Percentiles rank a stretch among this genome's conserved stretches.
phyloP scores from a whole-genome alignment of 805 yeast genomes.

The Starmerella powellii region DNA sequence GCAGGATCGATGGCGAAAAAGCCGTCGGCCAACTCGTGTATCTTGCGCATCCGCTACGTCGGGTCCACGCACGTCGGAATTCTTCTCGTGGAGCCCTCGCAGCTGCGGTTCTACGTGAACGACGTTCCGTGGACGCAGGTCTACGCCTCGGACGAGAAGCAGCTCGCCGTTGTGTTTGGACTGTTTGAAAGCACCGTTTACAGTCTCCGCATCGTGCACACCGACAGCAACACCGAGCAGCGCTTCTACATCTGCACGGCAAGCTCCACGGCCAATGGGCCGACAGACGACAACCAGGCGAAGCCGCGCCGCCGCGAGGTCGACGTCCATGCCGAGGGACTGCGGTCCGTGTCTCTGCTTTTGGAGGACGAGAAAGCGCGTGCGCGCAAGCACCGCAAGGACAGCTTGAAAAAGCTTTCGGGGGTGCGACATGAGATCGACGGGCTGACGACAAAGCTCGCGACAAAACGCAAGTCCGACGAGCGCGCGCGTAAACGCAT shows the following conservation, averaged over 20 bases:
- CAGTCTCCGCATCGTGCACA: neutral
- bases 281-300: neutral
- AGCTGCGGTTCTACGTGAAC: slow-evolving; percentile 1
- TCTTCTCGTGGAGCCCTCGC: neutral
- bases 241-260: slow-evolving; percentile 1
- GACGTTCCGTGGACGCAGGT: slow-evolving; percentile 14
- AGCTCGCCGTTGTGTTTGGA: slow-evolving; percentile 7
- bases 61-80: slow-evolving; percentile 8
- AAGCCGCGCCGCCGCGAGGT: slow-evolving; percentile 3
- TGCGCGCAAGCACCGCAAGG: slow-evolving; percentile 13
- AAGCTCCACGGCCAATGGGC: neutral
- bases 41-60: slow-evolving; percentile 1
- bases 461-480: slow-evolving; percentile 13
- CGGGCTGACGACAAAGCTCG: slow-evolving; percentile 6
- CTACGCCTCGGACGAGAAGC: slow-evolving; percentile 2
- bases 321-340: slow-evolving; percentile 6
- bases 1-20: neutral
- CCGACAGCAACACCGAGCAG: neutral
- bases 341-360: neutral
- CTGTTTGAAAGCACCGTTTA: slow-evolving; percentile 8
- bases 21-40: neutral
- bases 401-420: slow-evolving; percentile 10
- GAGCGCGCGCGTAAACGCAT: slow-evolving; percentile 19
- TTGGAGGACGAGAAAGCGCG: slow-evolving; percentile 7
- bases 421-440: slow-evolving; percentile 13